Conservation (phyloP, 202 grass and related monocot genomes). For the Zoysia matrella region DNA sequence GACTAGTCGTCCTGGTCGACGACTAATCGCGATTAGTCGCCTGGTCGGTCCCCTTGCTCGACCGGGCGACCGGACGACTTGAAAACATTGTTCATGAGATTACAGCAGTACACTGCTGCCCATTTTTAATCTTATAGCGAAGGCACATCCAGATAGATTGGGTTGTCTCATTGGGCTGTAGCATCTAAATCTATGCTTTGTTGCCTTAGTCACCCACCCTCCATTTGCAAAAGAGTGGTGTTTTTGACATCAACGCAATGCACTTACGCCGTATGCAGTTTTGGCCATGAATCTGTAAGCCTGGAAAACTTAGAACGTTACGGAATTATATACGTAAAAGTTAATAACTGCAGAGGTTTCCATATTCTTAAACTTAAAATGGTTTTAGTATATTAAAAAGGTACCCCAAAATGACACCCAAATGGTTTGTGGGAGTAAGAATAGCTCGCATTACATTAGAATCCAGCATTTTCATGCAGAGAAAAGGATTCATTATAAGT, state of each 20-base stretch:
- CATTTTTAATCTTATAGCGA: background rate
- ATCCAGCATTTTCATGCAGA: background rate
- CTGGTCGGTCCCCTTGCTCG: too few relatives aligned
- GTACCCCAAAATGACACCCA: too few relatives aligned
- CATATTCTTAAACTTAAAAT: too few relatives aligned
- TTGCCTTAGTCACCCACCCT: background rate
- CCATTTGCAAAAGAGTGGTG: background rate
- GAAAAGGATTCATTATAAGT: background rate
- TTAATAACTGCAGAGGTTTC: too few relatives aligned
- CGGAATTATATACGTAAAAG: background rate
- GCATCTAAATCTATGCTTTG: constrained; percentile 1
- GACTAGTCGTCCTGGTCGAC: too few relatives aligned
- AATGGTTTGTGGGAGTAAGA: background rate
- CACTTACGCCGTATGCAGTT: background rate
- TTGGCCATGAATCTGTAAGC: background rate
- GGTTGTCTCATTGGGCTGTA: background rate
- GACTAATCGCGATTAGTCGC: too few relatives aligned
- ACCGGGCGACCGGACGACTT: too few relatives aligned
- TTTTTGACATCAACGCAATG: background rate
- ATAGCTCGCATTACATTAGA: background rate
- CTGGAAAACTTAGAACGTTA: background rate
- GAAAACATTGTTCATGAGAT: constrained; percentile 5
- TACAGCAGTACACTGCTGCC: background rate
- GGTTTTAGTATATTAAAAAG: too few relatives aligned
- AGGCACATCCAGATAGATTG: background rate